Evolutionary conservation across 148 eudicot species (phyloP), one percentile per base, ranked within the genome.

Genomic region (Chenopodium berlandieri): DNA sequence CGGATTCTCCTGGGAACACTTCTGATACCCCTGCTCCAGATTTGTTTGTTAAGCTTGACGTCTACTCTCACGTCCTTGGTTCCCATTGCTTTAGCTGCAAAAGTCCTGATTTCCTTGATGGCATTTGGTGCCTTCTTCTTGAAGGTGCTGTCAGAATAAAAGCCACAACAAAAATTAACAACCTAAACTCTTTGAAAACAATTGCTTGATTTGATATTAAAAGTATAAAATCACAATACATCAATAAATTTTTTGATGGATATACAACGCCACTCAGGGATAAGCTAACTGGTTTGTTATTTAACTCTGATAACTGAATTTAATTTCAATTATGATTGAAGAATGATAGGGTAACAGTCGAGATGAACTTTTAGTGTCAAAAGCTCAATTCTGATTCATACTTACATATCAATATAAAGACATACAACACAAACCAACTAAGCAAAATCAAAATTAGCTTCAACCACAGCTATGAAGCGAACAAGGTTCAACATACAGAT

Each of bases 61-160:
- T 92, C 97, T 46, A 92, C 91, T 83, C 97, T 85, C 30, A 92
- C 93, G 74, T 92, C 97, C 80, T 85, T 91, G 30, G 92, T 92
- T 9, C 94, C 97, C 97, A 91, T 91, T 22, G 97, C 94, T 60
- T 88, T 91, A 63, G 88, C 85, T 7, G 97, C 91, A 79, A 92
- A 94, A 84, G 89, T 90, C 71, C 88, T 86, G 56, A 92, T 92
- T 86, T 92, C 92, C 86, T 91, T 92, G 34, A 92, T 92, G 79
- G 97, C 94, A 12, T 89, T 92, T 1, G 97, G 94, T 11, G 97
- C 94, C 91, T 92, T 92, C 92, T 92, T 92, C 87, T 92, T 92
- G 87, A 92, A 91, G 34, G 97, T 93, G 87, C 93, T 90, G 87
- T 70, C 2, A 76, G 54, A 67, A 81, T 17, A 8, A 50, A 3